These are phyloP conservation scores for Albugo candida DNA, from an alignment of 352 stramenopile genomes.

Conservation along the genomic window DNA sequence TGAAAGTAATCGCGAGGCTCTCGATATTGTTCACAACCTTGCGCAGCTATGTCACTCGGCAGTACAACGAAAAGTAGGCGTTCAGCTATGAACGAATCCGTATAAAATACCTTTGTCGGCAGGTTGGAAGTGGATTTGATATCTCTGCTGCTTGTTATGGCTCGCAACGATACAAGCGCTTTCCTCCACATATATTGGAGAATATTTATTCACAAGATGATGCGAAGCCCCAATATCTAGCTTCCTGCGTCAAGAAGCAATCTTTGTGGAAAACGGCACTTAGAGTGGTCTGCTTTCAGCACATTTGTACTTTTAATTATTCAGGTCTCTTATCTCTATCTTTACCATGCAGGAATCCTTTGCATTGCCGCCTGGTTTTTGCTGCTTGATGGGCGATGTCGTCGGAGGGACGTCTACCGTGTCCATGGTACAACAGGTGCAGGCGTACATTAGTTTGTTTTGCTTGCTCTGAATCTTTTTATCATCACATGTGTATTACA, in stretches of 20 bases:
- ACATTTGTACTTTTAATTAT: not conserved
- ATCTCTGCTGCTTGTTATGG: constrained; percentile 87
- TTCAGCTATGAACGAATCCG: not conserved
- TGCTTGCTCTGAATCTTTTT: not conserved
- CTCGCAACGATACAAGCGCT: constrained; percentile 87
- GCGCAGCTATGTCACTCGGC: constrained; percentile 90
- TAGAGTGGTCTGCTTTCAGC: constrained; percentile 24
- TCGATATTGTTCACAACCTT: constrained; percentile 82
- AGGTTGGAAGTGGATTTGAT: constrained; percentile 95
- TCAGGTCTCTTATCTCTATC: constrained; percentile 1
- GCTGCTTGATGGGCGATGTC: constrained; percentile 91
- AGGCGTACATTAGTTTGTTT: not conserved
- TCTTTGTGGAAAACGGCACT: constrained; percentile 19
- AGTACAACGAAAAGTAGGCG: constrained; percentile 85
- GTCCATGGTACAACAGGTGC: constrained; percentile 47
- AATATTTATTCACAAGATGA: constrained; percentile 20
- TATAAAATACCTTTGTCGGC: not conserved
- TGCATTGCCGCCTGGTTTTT: constrained; percentile 38
- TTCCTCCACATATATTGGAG: constrained; percentile 39
- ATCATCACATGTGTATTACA: not conserved
- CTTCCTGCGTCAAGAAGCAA: constrained; percentile 17
- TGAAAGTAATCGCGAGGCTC: not conserved
- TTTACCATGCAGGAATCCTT: constrained; percentile 23
- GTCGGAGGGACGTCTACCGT: constrained; percentile 82
- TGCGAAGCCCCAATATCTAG: constrained; percentile 34